Percentiles rank a stretch among this genome's conserved stretches.
Conservation (phyloP, 345 rosid species). For the Gossypium raimondii region DNA sequence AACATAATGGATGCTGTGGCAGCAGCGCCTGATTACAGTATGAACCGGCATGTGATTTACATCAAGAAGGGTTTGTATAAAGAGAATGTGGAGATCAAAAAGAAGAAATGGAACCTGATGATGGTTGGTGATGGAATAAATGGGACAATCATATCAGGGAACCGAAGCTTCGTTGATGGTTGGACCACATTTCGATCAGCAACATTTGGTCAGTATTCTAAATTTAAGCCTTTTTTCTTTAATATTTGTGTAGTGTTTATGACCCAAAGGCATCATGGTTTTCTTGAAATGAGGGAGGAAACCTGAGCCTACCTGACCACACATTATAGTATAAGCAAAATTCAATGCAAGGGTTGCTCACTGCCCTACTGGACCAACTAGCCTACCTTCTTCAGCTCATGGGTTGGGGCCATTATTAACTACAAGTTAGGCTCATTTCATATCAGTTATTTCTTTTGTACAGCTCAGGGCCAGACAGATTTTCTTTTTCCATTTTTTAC, state of each 20-base stretch:
- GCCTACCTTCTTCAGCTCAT: neutral
- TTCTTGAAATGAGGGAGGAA: too few species aligned
- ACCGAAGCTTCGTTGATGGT: conserved; percentile 53
- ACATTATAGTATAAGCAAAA: neutral
- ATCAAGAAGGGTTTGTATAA: conserved; percentile 62
- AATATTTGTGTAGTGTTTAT: neutral
- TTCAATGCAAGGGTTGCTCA: neutral
- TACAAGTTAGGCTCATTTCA: neutral
- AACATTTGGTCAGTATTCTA: conserved; percentile 60
- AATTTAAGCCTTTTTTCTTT: neutral
- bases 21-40: conserved; percentile 61
- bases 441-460: neutral
- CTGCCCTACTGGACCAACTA: neutral
- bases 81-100: conserved; percentile 79
- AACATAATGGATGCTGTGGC: conserved; percentile 55
- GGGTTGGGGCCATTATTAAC: neutral
- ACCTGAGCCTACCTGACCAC: neutral
- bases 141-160: conserved; percentile 58
- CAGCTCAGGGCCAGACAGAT: too few species aligned
- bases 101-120: conserved; percentile 75
- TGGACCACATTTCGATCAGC: conserved; percentile 94
- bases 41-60: conserved; percentile 45
- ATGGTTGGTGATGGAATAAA: conserved; percentile 73
- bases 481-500: too few species aligned
- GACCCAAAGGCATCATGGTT: too few species aligned